Conservation (phyloP, 352 stramenopile genomes). For the Phytophthora ohioensis region DNA sequence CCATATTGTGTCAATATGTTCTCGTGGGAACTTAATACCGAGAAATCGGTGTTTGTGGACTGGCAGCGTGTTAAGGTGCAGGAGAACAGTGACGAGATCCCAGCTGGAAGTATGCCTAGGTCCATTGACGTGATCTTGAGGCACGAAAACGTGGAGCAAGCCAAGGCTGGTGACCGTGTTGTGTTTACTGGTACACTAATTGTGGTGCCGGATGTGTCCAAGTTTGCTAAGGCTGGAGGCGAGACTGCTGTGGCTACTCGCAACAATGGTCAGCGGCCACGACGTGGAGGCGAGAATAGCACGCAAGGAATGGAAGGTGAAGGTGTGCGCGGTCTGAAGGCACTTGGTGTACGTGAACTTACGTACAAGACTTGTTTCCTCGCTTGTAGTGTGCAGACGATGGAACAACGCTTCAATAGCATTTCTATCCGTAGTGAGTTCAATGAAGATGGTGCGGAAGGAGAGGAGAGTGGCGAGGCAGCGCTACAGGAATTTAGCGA, state of each 20-base stretch:
- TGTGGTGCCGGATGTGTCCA: conserved; percentile 96
- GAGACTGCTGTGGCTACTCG: conserved; percentile 74
- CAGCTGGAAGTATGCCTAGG: conserved; percentile 97
- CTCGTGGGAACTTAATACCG: conserved; percentile 86
- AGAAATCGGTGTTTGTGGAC: conserved; percentile 97
- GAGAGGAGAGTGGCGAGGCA: conserved; percentile 32
- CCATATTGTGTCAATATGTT: conserved; percentile 94
- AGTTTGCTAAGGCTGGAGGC: conserved; percentile 81
- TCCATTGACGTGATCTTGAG: conserved; percentile 97
- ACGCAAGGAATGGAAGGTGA: conserved; percentile 87
- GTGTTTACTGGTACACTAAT: conserved; percentile 96
- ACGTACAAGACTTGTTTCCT: conserved; percentile 99
- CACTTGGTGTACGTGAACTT: conserved; percentile 96
- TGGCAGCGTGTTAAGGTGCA: conserved; percentile 99
- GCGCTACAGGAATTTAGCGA: conserved; percentile 88
- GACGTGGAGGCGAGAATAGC: conserved; percentile 69
- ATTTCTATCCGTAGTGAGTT: conserved; percentile 88
- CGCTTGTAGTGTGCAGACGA: conserved; percentile 94
- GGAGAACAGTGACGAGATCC: conserved; percentile 99
- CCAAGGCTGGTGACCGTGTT: conserved; percentile 96
- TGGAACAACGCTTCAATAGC: conserved; percentile 89
- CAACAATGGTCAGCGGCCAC: conserved; percentile 31
- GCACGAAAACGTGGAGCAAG: conserved; percentile 98
- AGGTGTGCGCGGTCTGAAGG: conserved; percentile 95
- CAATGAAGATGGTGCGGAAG: conserved; percentile 55